Conservation (phyloP, 208 protist species). For the Leishmania mexicana region DNA sequence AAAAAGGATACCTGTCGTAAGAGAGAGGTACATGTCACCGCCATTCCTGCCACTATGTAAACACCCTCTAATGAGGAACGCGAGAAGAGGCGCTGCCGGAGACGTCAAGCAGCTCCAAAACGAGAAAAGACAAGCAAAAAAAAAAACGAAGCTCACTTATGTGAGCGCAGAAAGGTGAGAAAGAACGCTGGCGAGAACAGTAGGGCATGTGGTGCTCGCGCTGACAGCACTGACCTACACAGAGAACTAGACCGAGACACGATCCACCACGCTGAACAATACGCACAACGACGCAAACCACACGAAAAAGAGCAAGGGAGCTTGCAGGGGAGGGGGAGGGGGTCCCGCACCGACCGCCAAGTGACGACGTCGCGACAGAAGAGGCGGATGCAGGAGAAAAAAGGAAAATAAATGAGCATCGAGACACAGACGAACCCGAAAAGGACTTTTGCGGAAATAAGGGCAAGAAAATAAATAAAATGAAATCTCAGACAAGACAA, state of each 20-base stretch:
- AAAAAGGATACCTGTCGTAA: neutral
- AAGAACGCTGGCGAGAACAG: neutral
- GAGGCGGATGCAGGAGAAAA: neutral
- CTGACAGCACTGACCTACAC: neutral
- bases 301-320: neutral
- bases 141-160: neutral
- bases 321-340: no score
- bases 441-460: neutral
- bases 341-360: neutral
- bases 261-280: neutral
- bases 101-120: neutral
- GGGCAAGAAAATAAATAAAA: neutral
- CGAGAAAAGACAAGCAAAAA: neutral
- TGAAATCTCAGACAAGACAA: neutral
- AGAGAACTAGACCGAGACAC: neutral
- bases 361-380: neutral
- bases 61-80: neutral
- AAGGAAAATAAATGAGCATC: neutral
- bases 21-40: neutral
- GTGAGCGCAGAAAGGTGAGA: neutral
- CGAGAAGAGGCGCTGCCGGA: neutral
- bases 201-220: neutral
- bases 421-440: neutral
- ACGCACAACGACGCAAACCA: neutral
- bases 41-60: no score